phyloP scores from a whole-genome alignment of 495 filamentous ascomycete species.

The Xylaria sp. region DNA sequence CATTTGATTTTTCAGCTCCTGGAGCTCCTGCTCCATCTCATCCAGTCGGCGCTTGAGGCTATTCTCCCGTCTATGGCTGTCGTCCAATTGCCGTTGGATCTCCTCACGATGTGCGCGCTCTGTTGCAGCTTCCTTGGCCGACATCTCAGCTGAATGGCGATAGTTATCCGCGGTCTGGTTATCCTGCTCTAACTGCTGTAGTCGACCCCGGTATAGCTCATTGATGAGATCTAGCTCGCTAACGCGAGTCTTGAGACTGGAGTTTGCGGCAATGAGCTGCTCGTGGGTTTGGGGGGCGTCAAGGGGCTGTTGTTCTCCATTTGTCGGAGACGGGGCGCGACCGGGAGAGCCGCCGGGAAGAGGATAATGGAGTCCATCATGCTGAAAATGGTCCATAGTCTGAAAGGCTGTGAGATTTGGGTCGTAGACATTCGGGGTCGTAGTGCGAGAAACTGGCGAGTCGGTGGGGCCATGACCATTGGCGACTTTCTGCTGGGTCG shows the following conservation, averaged over 20 bases:
- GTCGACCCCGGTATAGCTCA: conserved; percentile 86
- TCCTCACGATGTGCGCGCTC: conserved; percentile 53
- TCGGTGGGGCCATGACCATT: conserved; percentile 81
- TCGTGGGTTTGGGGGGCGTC: conserved; percentile 84
- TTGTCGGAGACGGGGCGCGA: conserved; percentile 69
- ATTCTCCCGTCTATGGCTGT: conserved; percentile 77
- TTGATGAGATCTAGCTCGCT: conserved; percentile 96
- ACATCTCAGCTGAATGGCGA: conserved; percentile 49
- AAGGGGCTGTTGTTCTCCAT: conserved; percentile 69
- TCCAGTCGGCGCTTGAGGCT: conserved; percentile 82
- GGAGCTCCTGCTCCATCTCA: conserved; percentile 71
- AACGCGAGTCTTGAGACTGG: conserved; percentile 85
- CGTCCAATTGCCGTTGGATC: conserved; percentile 71
- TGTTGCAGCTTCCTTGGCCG: conserved; percentile 45
- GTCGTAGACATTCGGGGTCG: conserved; percentile 74
- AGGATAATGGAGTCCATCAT: conserved; percentile 50
- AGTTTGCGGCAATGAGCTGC: conserved; percentile 76
- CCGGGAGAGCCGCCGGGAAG: conserved; percentile 72
- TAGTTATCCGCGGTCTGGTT: conserved; percentile 47
- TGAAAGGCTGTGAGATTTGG: conserved; percentile 75
- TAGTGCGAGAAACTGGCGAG: conserved; percentile 86
- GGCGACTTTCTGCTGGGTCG: conserved; percentile 72
- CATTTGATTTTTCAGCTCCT: conserved; percentile 48
- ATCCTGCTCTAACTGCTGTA: conserved; percentile 83
- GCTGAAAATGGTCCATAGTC: conserved; percentile 67